Conservation (phyloP, 2,329 filamentous ascomycete genomes). For the Fusarium praegraminearum region DNA sequence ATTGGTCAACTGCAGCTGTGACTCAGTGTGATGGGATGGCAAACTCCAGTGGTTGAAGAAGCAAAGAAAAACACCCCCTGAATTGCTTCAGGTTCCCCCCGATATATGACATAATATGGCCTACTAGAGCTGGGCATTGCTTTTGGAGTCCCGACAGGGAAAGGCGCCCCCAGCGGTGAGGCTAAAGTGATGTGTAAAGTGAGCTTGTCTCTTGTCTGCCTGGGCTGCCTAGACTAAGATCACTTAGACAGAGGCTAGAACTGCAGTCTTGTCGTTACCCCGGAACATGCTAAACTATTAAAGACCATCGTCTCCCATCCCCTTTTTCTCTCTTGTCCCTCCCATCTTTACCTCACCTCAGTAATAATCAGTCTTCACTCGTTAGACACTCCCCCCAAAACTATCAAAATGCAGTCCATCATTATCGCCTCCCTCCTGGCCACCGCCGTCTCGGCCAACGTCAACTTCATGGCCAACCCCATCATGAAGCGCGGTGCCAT, state of each 20-base stretch:
- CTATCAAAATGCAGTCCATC: slow-evolving; percentile 48
- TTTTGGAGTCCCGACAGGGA: neutral
- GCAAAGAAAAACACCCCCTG: neutral
- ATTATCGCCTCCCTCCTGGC: slow-evolving; percentile 46
- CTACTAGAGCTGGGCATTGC: neutral
- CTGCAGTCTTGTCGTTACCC: neutral
- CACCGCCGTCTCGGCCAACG: slow-evolving; percentile 43
- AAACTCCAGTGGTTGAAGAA: neutral
- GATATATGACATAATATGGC: slow-evolving; percentile 3
- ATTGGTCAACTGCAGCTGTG: neutral
- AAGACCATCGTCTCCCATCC: slow-evolving; percentile 5
- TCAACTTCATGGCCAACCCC: slow-evolving; percentile 48
- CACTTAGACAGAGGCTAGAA: neutral
- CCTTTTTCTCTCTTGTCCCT: neutral
- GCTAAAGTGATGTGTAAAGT: neutral
- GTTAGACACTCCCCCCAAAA: neutral
- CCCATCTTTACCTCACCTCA: neutral
- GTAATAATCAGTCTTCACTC: slow-evolving; percentile 8
- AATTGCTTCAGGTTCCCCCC: neutral
- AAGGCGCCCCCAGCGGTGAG: neutral
- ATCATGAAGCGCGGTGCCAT: slow-evolving; percentile 46
- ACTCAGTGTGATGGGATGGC: neutral
- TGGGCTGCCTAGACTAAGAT: slow-evolving; percentile 1
- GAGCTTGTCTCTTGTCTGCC: neutral
- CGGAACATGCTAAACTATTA: slow-evolving; percentile 4